Percentiles rank a stretch among this genome's conserved stretches.
phyloP scores from a whole-genome alignment of 805 yeast genomes.

The Zygosaccharomyces siamensis region DNA sequence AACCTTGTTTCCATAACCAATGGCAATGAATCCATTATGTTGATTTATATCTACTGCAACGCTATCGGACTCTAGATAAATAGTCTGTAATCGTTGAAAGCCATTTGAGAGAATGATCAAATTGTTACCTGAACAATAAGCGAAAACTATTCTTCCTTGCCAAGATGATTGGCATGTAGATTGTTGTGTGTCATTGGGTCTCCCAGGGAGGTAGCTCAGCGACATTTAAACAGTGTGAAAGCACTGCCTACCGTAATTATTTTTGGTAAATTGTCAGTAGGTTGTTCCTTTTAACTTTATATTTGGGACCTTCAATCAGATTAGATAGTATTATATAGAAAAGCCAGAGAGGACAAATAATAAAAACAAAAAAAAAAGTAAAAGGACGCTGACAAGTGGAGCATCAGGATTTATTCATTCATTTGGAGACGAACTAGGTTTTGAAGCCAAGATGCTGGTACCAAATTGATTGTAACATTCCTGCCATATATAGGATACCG shows the following conservation, averaged over 20 bases:
- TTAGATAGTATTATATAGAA: not conserved
- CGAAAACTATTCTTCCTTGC: constrained; percentile 59
- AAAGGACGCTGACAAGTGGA: not conserved
- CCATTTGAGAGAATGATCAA: constrained; percentile 58
- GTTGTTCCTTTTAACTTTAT: not conserved
- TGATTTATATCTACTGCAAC: constrained; percentile 59
- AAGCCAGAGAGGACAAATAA: not conserved
- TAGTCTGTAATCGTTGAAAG: constrained; percentile 61
- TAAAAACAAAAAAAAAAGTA: too few relatives aligned
- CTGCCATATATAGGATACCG: not conserved
- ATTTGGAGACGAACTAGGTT: too few relatives aligned
- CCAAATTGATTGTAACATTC: not conserved
- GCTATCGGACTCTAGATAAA: constrained; percentile 66
- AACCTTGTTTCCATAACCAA: constrained; percentile 44
- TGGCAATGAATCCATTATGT: constrained; percentile 56
- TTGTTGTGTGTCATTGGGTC: constrained; percentile 57
- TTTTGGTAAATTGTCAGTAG: not conserved
- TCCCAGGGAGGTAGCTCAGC: constrained; percentile 76
- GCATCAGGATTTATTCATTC: not conserved
- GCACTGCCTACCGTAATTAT: not conserved
- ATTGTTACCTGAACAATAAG: constrained; percentile 86
- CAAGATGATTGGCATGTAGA: constrained; percentile 58
- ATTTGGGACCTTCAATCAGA: not conserved
- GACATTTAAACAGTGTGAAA: constrained; percentile 40
- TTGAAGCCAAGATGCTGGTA: not conserved